These are phyloP conservation scores for Neonectria magnoliae DNA, from an alignment of 2,329 filamentous ascomycete species.

Conservation along the genomic window DNA sequence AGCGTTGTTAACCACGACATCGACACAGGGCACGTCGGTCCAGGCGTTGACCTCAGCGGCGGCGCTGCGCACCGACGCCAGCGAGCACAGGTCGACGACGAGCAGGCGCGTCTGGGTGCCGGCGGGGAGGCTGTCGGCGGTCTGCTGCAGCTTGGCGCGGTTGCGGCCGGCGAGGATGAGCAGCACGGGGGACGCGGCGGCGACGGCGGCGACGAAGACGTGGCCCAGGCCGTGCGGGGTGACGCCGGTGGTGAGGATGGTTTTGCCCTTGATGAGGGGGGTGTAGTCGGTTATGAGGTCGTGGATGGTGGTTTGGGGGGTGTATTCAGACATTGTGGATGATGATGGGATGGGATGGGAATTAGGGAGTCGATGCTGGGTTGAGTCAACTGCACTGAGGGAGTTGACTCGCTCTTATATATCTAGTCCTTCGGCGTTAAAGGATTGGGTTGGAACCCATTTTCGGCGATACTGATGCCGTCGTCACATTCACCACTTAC, in stretches of 20 bases:
- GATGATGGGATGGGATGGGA: neutral
- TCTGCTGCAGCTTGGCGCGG: slow-evolving; percentile 50
- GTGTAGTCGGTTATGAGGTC: slow-evolving; percentile 45
- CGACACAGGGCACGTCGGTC: slow-evolving; percentile 47
- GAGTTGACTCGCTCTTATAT: neutral
- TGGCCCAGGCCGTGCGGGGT: slow-evolving; percentile 53
- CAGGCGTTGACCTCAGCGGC: slow-evolving; percentile 49
- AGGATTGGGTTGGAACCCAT: neutral
- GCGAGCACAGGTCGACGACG: slow-evolving; percentile 53
- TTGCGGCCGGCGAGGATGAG: slow-evolving; percentile 60
- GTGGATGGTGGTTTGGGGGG: slow-evolving; percentile 35
- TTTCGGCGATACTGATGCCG: slow-evolving; percentile 12
- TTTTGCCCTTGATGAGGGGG: slow-evolving; percentile 48
- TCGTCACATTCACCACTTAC: neutral
- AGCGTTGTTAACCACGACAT: slow-evolving; percentile 56
- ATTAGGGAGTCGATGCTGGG: no score
- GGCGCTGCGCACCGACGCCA: slow-evolving; percentile 51
- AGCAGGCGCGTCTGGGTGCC: slow-evolving; percentile 48
- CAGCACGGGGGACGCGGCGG: slow-evolving; percentile 50
- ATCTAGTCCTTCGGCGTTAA: neutral
- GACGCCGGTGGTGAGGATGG: slow-evolving; percentile 55
- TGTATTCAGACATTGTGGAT: slow-evolving; percentile 23
- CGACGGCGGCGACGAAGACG: slow-evolving; percentile 50
- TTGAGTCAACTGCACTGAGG: neutral
- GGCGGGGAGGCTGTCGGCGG: slow-evolving; percentile 46